Evolutionary conservation across 345 rosid species (phyloP), one percentile per base, ranked within the genome.

Genomic region (Rhodomyrtus tomentosa): DNA sequence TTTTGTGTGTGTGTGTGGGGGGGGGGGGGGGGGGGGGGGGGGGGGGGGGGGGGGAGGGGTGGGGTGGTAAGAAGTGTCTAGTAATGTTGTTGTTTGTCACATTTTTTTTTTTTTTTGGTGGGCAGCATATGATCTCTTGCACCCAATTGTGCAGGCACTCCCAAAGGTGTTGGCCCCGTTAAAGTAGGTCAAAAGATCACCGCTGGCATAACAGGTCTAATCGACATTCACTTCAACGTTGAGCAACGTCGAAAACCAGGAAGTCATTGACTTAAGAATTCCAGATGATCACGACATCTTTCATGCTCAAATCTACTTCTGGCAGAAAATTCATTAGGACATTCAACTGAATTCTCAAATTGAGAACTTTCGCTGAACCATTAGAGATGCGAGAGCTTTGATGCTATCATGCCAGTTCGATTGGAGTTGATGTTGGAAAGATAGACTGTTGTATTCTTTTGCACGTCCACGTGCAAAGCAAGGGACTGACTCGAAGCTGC

Each of bases 131-230:
- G 6, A 29, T n/a, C 53, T 25, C 20, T 81, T 25, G 84, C 76
- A 72, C 59, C 25, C 54, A 29, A 59, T 42, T 86, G 76, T 88
- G 88, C 90, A 96, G 99, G 99, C 84, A 95, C 99, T 85, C 99
- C 98, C 50, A 88, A 89, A 87, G 98, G 99, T 81, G 96, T 92
- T 87, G 98, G 98, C 87, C 98, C 99, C 10, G 98, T 94, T 25
- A 94, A 93, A 89, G 90, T 88, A 27, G 99, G 98, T 24, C 96
- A 95, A 88, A 93, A 90, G 86, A 91, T 96, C 86, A 95, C 96
- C 8, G 98, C 98, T 0, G 98, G 99, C 36, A 93, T 96, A 88
- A 91, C 99, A 4, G 97, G 94, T 88, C 89, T 95, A 50, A 52
- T 92, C 3, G 95, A 96, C 83, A 90, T 93, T 52, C 89, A 92